Conservation (phyloP, 2,329 filamentous ascomycete genomes). For the Ceratocystis eucalypticola region DNA sequence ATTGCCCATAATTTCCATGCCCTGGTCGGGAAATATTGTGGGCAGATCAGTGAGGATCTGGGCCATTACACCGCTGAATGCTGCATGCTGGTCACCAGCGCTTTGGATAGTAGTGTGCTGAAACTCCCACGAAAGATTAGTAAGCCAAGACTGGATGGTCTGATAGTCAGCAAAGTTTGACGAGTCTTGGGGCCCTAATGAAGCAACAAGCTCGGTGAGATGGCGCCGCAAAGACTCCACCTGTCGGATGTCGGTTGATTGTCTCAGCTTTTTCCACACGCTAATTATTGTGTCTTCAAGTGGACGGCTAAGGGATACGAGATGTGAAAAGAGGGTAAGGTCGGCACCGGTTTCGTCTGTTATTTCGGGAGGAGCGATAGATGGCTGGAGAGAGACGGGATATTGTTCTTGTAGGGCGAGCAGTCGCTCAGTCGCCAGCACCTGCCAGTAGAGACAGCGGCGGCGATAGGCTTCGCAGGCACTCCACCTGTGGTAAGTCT, state of each 20-base stretch:
- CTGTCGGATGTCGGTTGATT: slow-evolving; percentile 47
- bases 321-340: slow-evolving; percentile 31
- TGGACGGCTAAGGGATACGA: slow-evolving; percentile 45
- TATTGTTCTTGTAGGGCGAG: slow-evolving; percentile 59
- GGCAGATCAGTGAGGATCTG: slow-evolving; percentile 48
- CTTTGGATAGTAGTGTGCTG: slow-evolving; percentile 15
- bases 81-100: slow-evolving; percentile 12
- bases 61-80: slow-evolving; percentile 17
- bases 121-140: slow-evolving; percentile 46
- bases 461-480: slow-evolving; percentile 47
- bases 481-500: slow-evolving; percentile 45
- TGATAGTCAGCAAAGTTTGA: slow-evolving; percentile 33
- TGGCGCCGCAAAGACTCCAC: slow-evolving; percentile 41
- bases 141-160: slow-evolving; percentile 49
- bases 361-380: slow-evolving; percentile 35
- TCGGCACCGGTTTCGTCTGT: slow-evolving; percentile 16
- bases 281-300: slow-evolving; percentile 39
- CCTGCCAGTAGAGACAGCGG: slow-evolving; percentile 58
- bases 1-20: slow-evolving; percentile 61
- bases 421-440: slow-evolving; percentile 59
- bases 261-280: slow-evolving; percentile 45
- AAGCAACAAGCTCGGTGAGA: slow-evolving; percentile 13
- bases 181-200: slow-evolving; percentile 26
- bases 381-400: slow-evolving; percentile 56
- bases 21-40: slow-evolving; percentile 55